These are phyloP conservation scores for Saccharomycopsis oosterbeekiorum DNA, from an alignment of 805 yeast species.

Conservation along the genomic window DNA sequence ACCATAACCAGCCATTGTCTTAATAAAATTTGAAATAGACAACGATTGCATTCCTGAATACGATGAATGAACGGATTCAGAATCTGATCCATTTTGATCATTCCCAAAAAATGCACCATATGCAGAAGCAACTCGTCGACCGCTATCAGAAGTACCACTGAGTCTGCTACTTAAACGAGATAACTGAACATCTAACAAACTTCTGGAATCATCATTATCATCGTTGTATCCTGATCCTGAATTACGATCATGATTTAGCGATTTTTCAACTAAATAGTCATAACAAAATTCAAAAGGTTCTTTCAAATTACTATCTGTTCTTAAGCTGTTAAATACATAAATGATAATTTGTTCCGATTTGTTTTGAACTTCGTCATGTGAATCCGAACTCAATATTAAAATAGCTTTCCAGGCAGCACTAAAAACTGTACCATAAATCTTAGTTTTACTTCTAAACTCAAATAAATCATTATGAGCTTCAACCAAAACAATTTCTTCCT, in stretches of 20 bases:
- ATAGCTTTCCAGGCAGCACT: constrained; percentile 83
- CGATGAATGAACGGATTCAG: background rate
- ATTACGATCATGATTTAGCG: background rate
- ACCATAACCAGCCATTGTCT: constrained; percentile 10
- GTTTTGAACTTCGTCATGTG: constrained; percentile 66
- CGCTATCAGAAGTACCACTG: background rate
- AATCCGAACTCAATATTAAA: constrained; percentile 75
- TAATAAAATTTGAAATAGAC: constrained; percentile 11
- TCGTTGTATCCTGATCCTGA: background rate
- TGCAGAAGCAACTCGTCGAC: constrained; percentile 6
- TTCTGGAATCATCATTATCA: background rate
- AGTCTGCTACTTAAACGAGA: background rate
- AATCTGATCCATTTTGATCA: background rate
- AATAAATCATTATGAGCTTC: constrained; percentile 54
- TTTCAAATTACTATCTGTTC: constrained; percentile 15
- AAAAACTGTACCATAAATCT: constrained; percentile 82
- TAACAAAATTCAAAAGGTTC: constrained; percentile 17
- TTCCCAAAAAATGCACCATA: constrained; percentile 7
- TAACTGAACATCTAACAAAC: background rate
- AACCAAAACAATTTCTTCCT: constrained; percentile 62
- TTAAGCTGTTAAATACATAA: constrained; percentile 29
- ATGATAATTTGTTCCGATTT: constrained; percentile 18
- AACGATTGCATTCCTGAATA: constrained; percentile 1
- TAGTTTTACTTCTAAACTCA: constrained; percentile 54
- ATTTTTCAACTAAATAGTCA: constrained; percentile 12